These are phyloP conservation scores for Trypanosoma lewisi DNA, from an alignment of 208 protist genomes.

Conservation along the genomic window DNA sequence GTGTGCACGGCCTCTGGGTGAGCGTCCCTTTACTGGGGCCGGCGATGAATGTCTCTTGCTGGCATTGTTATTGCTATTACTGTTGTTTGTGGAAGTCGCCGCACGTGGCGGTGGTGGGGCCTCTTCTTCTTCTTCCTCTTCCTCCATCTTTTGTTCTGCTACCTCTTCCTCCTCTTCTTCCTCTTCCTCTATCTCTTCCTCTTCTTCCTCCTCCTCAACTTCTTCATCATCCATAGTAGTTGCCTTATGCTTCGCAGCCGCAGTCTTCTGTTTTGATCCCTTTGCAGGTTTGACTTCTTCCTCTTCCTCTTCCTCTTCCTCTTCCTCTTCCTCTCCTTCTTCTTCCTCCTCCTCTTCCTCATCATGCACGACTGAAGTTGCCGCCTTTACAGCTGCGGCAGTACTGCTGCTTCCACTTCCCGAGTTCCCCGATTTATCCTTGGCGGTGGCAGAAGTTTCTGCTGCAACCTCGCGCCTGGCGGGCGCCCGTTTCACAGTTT, in stretches of 20 bases:
- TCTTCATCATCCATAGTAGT: conserved; percentile 15
- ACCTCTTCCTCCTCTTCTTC: conserved; percentile 31
- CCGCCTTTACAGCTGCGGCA: conserved; percentile 10
- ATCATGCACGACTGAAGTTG: conserved; percentile 10
- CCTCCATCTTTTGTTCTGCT: conserved; percentile 14
- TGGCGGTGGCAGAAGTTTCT: background rate
- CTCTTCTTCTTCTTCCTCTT: conserved; percentile 32
- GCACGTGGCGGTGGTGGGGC: background rate
- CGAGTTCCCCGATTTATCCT: background rate
- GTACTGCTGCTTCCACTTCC: background rate
- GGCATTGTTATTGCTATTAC: background rate
- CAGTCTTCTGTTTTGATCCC: background rate
- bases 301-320: conserved; percentile 25
- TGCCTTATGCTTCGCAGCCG: conserved; percentile 11
- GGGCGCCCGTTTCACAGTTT: background rate
- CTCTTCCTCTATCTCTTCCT: conserved; percentile 20
- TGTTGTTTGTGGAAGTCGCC: background rate
- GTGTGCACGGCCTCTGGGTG: background rate
- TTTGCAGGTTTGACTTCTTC: background rate
- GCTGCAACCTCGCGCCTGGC: background rate
- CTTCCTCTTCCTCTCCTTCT: conserved; percentile 28
- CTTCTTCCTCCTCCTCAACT: background rate
- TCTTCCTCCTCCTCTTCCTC: conserved; percentile 26
- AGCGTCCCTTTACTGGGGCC: conserved; percentile 4
- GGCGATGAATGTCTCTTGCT: background rate